Base-by-base conservation (phyloP, 768 basidiomycete species). In the Suillus tomentosus region DNA sequence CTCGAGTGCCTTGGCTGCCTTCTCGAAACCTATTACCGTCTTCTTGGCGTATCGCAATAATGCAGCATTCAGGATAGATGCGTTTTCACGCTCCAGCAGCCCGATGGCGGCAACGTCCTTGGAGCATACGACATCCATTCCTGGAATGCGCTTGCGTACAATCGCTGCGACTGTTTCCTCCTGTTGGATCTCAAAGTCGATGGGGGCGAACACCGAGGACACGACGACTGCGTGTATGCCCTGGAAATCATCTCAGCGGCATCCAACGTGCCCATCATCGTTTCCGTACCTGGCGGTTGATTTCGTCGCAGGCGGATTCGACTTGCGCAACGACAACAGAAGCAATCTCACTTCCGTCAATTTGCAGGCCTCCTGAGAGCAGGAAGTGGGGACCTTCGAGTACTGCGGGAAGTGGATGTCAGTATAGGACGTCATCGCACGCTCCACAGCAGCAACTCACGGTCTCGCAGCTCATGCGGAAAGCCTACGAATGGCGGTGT, bases 1-100 rank as follows among this genome's bases (percentile, higher is more conserved):
- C 62, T 79, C 77, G 5, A 88, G 78, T 5, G 78, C 75, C 61
- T 73, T 76, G 65, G 84, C 81, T 2, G 87, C 85, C 1, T 72
- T 74, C 67, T 83, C 73, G 72, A 88, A 89, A 17, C 84, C 83
- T 1, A 73, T 66, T 47, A 89, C 82, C 0, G 87, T 87, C 56
- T 77, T 78, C 57, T 79, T 81, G 0, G 88, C 87, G 71, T 85
- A 89, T 37, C 79, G 73, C 42, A 86, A 79, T 67, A 89, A 82
- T 3, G 87, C 84, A 1, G 87, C 87, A 66, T 89, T 90, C 65
- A 89, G 79, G 65, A 90, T 88, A 15, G 86, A 74, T 0, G 89
- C 88, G 62, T 90, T 89, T 70, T 89, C 88, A 51, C 88, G 81
- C 66, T 87, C 85, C 17, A 88, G 73, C 59, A 89, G 78, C 40